Percentiles rank a stretch among this genome's conserved stretches.
phyloP scores from a whole-genome alignment of 1,284 basidiomycete genomes.

The Marasmius oreades region DNA sequence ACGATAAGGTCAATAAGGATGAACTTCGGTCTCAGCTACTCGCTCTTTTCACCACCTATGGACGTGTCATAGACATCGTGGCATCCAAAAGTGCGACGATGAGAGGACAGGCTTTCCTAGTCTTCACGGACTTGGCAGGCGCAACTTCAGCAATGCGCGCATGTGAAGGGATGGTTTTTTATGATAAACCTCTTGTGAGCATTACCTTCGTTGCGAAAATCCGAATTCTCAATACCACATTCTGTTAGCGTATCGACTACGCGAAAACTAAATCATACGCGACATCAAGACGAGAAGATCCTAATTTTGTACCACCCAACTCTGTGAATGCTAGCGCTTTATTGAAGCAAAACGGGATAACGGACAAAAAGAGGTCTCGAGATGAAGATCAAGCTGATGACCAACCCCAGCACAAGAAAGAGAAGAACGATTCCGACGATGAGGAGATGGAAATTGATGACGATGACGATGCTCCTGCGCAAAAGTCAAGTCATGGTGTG shows the following conservation, averaged over 20 bases:
- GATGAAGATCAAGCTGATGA: constrained; percentile 58
- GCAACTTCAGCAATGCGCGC: constrained; percentile 91
- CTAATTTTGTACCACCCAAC: constrained; percentile 67
- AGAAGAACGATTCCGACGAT: constrained; percentile 63
- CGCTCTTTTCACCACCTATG: constrained; percentile 90
- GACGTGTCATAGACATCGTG: constrained; percentile 90
- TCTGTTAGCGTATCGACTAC: constrained; percentile 76
- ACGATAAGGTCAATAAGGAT: constrained; percentile 91
- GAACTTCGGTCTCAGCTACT: constrained; percentile 86
- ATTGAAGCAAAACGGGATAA: constrained; percentile 35
- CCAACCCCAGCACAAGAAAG: constrained; percentile 61
- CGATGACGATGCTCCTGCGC: constrained; percentile 54
- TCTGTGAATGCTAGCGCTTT: constrained; percentile 52
- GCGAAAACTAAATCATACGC: constrained; percentile 85
- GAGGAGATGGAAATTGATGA: constrained; percentile 88
- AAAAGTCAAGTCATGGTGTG: constrained; percentile 40
- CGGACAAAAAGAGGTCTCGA: constrained; percentile 58
- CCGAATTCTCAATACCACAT: constrained; percentile 9
- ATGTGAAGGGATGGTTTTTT: constrained; percentile 90
- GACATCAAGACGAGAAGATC: constrained; percentile 69
- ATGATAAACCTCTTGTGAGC: constrained; percentile 86
- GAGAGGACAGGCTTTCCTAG: constrained; percentile 95
- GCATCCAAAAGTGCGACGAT: constrained; percentile 87
- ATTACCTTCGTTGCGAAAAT: background rate
- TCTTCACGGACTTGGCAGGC: constrained; percentile 85